Conservation (phyloP, 176 grass and related monocot genomes). For the Musa troglodytarum region DNA sequence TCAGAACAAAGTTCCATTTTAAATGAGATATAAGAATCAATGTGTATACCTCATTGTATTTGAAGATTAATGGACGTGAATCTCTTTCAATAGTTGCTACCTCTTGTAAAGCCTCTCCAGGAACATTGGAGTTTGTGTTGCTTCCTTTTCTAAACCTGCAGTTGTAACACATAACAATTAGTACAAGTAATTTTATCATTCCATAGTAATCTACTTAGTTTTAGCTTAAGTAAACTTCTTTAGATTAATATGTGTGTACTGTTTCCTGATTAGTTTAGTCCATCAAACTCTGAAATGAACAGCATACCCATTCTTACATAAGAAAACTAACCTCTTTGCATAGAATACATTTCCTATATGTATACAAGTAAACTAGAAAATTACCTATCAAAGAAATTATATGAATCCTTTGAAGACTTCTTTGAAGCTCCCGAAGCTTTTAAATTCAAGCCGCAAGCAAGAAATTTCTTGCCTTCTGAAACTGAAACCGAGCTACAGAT, state of each 20-base stretch:
- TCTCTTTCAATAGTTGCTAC: constrained; percentile 54
- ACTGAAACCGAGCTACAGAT: constrained; percentile 4
- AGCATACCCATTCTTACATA: not conserved
- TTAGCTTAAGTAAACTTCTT: not conserved
- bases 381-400: constrained; percentile 82
- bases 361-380: not conserved
- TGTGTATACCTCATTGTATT: constrained; percentile 79
- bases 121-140: constrained; percentile 25
- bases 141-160: constrained; percentile 79
- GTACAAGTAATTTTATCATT: not conserved
- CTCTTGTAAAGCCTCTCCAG: constrained; percentile 25
- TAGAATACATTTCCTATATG: not conserved
- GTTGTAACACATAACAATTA: constrained; percentile 18
- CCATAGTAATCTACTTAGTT: constrained; percentile 10
- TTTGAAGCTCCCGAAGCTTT: constrained; percentile 33
- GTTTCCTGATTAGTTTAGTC: not conserved
- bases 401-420: constrained; percentile 33
- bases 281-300: not conserved
- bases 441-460: constrained; percentile 21
- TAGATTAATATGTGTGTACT: too few relatives aligned
- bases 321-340: not conserved
- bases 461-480: not conserved
- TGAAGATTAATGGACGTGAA: constrained; percentile 74
- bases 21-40: constrained; percentile 4
- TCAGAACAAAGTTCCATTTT: not conserved